Conservation (phyloP, 2,329 filamentous ascomycete genomes). For the Grosmannia serpens region DNA sequence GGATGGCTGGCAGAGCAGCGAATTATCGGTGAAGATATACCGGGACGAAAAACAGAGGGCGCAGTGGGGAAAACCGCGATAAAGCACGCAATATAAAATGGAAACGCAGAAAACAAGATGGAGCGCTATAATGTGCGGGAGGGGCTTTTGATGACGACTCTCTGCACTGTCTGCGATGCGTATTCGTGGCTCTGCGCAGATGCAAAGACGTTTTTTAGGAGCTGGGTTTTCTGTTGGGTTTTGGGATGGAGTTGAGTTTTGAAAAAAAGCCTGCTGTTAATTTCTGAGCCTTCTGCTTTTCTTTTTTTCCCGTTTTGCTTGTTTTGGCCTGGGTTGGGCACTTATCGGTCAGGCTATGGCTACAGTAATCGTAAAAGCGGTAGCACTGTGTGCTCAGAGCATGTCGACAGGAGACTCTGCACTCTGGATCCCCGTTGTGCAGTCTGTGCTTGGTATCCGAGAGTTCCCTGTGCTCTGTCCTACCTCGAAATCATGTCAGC, state of each 20-base stretch:
- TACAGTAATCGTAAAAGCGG: not conserved
- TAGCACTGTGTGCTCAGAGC: not conserved
- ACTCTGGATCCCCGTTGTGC: not conserved
- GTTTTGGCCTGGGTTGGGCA: slow-evolving; percentile 3
- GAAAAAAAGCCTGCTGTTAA: not conserved
- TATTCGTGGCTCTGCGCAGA: not conserved
- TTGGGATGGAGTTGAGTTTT: not conserved
- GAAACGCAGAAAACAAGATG: not conserved
- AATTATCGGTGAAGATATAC: not conserved
- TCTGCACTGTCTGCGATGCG: not conserved
- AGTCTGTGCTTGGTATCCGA: not conserved
- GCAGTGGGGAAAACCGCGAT: not conserved
- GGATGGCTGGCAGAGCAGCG: not conserved
- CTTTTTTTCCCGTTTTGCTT: not conserved
- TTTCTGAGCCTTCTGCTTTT: not conserved
- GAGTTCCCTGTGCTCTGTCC: not conserved
- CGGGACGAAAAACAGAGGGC: not conserved
- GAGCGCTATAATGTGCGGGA: not conserved
- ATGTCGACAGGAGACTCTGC: not conserved
- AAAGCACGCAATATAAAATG: not conserved
- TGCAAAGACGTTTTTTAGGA: not conserved
- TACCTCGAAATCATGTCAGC: not conserved
- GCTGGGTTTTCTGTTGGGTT: not conserved
- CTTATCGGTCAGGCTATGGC: slow-evolving; percentile 1
- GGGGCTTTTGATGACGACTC: too few species aligned